Percentiles rank a stretch among this genome's conserved stretches.
Conservation (phyloP, 768 basidiomycete genomes). For the Jaapia argillacea region DNA sequence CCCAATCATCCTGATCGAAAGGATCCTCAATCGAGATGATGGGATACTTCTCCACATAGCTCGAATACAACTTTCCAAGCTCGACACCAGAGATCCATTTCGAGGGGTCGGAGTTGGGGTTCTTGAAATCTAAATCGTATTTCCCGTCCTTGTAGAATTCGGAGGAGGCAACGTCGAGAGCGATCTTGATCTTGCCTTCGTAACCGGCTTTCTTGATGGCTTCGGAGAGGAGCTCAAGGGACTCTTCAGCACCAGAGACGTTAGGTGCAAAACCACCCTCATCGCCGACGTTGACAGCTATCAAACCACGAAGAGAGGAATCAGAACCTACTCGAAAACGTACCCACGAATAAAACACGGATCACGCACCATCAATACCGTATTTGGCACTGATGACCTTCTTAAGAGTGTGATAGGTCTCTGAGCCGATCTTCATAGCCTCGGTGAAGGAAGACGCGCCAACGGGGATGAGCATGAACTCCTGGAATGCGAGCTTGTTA, state of each 20-base stretch:
- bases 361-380: conserved; percentile 83
- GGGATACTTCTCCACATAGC: conserved; percentile 86
- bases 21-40: conserved; percentile 96
- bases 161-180: conserved; percentile 95
- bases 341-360: background rate
- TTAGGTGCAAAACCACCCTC: conserved; percentile 99
- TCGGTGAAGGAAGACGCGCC: conserved; percentile 88
- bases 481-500: conserved; percentile 99
- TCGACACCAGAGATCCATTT: conserved; percentile 92
- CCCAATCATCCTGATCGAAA: conserved; percentile 99
- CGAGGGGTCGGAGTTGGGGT: conserved; percentile 95
- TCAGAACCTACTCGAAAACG: background rate
- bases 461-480: conserved; percentile 98
- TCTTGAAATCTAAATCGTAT: conserved; percentile 99
- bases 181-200: conserved; percentile 98
- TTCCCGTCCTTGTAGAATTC: conserved; percentile 99
- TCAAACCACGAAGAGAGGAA: background rate
- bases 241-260: conserved; percentile 94
- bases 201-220: conserved; percentile 98
- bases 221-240: conserved; percentile 88
- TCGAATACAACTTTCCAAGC: conserved; percentile 87
- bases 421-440: conserved; percentile 97
- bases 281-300: conserved; percentile 98
- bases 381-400: conserved; percentile 99
- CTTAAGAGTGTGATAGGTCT: conserved; percentile 97